A percentile compares a stretch with the other conserved stretches of the same genome.
These are phyloP conservation scores for Coemansia sp. DNA, from an alignment of 192 early-diverging fungal species.

Conservation along the genomic window DNA sequence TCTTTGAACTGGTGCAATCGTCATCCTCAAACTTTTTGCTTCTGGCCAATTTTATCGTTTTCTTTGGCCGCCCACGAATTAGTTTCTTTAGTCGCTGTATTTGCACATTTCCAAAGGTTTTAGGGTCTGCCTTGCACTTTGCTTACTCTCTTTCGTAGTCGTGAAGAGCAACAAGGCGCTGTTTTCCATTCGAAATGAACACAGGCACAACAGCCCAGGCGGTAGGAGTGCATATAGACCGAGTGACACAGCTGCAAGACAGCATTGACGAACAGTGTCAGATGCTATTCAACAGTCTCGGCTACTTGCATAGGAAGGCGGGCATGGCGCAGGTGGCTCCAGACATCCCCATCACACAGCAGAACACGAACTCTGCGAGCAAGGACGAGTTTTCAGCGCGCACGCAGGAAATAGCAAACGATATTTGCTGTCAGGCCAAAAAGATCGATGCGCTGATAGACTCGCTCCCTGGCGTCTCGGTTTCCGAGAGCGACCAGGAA, in stretches of 20 bases:
- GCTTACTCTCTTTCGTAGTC: background rate
- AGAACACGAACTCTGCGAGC: constrained; percentile 36
- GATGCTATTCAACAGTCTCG: constrained; percentile 53
- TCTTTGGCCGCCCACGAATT: too few species aligned
- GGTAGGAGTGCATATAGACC: constrained; percentile 43
- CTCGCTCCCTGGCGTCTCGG: constrained; percentile 39
- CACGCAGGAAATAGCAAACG: constrained; percentile 50
- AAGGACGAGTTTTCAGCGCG: constrained; percentile 33
- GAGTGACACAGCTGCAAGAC: constrained; percentile 56
- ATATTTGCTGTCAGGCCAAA: constrained; percentile 53
- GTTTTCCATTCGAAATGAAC: background rate
- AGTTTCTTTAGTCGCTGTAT: too few species aligned
- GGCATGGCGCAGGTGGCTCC: constrained; percentile 50
- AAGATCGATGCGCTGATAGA: constrained; percentile 50
- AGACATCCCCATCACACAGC: constrained; percentile 45
- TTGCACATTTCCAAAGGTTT: too few species aligned
- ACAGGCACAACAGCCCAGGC: constrained; percentile 27
- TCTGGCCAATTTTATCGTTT: too few species aligned
- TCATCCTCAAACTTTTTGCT: background rate
- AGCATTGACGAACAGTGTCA: constrained; percentile 54
- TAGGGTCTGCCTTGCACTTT: background rate
- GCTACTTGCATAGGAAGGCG: constrained; percentile 53
- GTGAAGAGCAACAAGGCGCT: background rate
- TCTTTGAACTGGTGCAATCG: background rate
- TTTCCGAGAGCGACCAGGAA: constrained; percentile 34